Evolutionary conservation across 257 asterid genomes (phyloP), one percentile per base, ranked within the genome.

Genomic region (Primulina huaijiensis): DNA sequence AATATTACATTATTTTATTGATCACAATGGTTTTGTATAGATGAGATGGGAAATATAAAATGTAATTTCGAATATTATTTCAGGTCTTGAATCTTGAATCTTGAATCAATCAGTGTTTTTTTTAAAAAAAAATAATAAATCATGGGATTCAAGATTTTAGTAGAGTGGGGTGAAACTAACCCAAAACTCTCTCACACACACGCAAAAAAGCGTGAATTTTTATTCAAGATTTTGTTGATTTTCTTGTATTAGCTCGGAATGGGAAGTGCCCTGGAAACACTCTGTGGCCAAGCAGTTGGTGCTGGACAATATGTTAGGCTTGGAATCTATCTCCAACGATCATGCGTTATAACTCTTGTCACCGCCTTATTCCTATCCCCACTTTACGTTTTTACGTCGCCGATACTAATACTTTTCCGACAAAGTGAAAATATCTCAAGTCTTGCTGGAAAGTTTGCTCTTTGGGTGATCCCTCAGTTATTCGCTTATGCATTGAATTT

Each of bases 241-340:
- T 65, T 46, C 69, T 68, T 68, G 53, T 65, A 79, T 71, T 81
- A 91, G 97, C 82, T 91, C 77, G 97, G 97, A 67, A 84, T 91
- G 92, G 97, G 95, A 85, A 91, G 97, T 73, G 96, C 97, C 10
- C 87, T 91, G 0, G 97, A 91, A 72, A 91, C 97, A 3, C 92
- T 91, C 1, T 89, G 95, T 37, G 97, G 97, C 11, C 97, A 91
- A 34, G 97, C 97, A 0, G 91, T 86, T 37, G 97, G 97, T 1
- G 96, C 95, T 0, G 93, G 82, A 11, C 85, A 87, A 60, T 75
- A 60, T 14, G 78, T 76, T 2, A 86, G 80, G 91, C 93, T 91
- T 29, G 97, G 97, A 19, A 64, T 91, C 25, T 84, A 87, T 72
- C 34, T 84, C 74, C 97, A 91, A 78, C 79, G 96, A 75, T 91